Conservation (phyloP, 129 eudicot genomes). For the Lactuca sativa region DNA sequence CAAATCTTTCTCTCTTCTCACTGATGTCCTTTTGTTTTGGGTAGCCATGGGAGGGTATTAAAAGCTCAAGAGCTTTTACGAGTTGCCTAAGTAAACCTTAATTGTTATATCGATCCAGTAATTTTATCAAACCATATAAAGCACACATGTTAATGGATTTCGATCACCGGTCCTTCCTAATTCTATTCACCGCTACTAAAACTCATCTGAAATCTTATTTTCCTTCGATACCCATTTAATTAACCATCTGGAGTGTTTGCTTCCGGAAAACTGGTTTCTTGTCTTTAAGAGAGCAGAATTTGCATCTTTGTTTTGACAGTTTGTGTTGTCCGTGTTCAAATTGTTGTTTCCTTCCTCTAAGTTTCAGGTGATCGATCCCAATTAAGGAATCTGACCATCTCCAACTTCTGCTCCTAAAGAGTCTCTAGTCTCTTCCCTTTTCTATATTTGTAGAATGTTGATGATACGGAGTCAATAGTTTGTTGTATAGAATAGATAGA, state of each 20-base stretch:
- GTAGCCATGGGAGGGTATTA: background rate
- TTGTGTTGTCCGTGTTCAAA: no score
- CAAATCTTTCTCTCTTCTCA: slow-evolving; percentile 33
- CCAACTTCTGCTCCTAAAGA: no score
- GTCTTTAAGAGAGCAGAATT: no score
- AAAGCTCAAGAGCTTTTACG: background rate
- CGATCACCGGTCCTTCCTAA: background rate
- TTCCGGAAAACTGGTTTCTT: no score
- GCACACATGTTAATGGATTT: background rate
- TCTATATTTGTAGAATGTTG: no score
- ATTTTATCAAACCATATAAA: background rate
- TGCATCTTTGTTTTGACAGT: no score
- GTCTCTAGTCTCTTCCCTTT: no score
- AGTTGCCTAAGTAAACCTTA: background rate
- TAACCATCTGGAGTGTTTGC: background rate
- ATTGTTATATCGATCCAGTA: background rate
- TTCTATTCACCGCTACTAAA: background rate
- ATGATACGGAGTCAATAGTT: no score
- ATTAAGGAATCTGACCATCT: no score
- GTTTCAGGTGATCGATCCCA: no score
- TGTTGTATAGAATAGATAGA: no score
- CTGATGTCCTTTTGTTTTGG: slow-evolving; percentile 1
- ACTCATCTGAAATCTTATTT: background rate
- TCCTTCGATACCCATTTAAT: background rate
- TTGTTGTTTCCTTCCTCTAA: no score